Evolutionary conservation across 176 grass and related monocot species (phyloP).

Genomic region (Poa pratensis): DNA sequence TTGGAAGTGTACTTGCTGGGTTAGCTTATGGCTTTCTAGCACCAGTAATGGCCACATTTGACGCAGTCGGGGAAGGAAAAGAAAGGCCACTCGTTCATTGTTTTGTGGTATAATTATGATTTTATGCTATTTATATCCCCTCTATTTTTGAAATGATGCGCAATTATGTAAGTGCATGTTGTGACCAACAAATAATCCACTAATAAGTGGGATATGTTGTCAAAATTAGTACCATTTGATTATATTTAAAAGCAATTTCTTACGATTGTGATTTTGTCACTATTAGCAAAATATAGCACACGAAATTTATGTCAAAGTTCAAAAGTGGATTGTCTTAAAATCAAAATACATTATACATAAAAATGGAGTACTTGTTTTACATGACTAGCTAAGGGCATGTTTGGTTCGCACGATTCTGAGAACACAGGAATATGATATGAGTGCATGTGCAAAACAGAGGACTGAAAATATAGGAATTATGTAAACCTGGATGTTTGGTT

Average conservation of each 20-base stretch:
- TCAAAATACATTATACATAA: neutral
- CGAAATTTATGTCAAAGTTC: neutral
- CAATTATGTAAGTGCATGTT: neutral
- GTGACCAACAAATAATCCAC: neutral
- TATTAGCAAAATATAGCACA: neutral
- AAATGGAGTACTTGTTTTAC: conserved; percentile 13
- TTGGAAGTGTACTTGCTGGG: conserved; percentile 70
- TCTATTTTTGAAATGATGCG: neutral
- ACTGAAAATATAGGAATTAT: too few species aligned
- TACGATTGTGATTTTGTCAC: neutral
- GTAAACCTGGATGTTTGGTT: too few species aligned
- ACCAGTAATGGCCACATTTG: conserved; percentile 86
- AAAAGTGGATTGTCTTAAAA: neutral
- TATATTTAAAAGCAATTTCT: neutral
- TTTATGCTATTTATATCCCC: neutral
- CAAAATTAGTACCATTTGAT: neutral
- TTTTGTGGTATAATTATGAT: conserved; percentile 61
- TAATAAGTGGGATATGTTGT: neutral
- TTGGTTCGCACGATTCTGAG: too few species aligned
- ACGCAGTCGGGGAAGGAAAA: conserved; percentile 95
- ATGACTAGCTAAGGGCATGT: neutral
- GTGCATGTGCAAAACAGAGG: too few species aligned
- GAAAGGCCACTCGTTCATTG: conserved; percentile 67
- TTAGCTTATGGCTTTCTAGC: conserved; percentile 79
- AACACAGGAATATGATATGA: too few species aligned